Conservation (phyloP, 2,329 filamentous ascomycete species). For the Neonectria neomacrospora region DNA sequence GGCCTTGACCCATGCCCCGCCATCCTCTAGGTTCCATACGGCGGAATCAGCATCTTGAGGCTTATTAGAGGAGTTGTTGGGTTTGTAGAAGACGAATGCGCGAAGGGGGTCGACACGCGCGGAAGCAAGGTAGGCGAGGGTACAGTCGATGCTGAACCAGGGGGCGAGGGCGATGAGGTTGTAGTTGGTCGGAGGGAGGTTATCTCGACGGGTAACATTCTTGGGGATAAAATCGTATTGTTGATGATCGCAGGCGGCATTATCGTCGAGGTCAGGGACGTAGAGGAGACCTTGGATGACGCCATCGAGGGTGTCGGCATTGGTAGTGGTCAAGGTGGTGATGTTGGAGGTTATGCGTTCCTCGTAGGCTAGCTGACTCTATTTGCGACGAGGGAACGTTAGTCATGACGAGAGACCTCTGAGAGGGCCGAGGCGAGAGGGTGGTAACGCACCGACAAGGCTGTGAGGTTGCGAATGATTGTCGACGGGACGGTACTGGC, state of each 20-base stretch:
- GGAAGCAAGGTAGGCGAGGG: constrained; percentile 74
- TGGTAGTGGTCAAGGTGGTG: constrained; percentile 79
- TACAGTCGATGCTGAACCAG: constrained; percentile 82
- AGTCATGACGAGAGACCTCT: constrained; percentile 26
- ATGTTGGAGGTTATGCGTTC: constrained; percentile 67
- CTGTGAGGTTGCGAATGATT: constrained; percentile 67
- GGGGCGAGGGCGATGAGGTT: constrained; percentile 85
- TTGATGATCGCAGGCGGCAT: constrained; percentile 71
- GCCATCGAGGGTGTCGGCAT: constrained; percentile 67
- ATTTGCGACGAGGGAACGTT: constrained; percentile 28
- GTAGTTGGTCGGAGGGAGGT: constrained; percentile 76
- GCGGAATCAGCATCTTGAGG: constrained; percentile 74
- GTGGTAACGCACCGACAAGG: constrained; percentile 60
- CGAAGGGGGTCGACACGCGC: constrained; percentile 69
- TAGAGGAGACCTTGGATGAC: constrained; percentile 84
- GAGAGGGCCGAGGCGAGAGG: constrained; percentile 1
- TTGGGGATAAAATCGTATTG: constrained; percentile 74
- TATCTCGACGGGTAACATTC: constrained; percentile 78
- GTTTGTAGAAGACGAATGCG: constrained; percentile 72
- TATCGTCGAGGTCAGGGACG: constrained; percentile 74
- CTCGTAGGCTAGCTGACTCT: constrained; percentile 64
- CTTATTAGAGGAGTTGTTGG: constrained; percentile 64
- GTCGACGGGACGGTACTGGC: constrained; percentile 62
- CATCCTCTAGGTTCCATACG: constrained; percentile 77
- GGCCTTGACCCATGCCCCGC: constrained; percentile 75